A percentile compares a stretch with the other conserved stretches of the same genome.
phyloP scores from a whole-genome alignment of 2,329 filamentous ascomycete species.

The Pyricularia pennisetigena region DNA sequence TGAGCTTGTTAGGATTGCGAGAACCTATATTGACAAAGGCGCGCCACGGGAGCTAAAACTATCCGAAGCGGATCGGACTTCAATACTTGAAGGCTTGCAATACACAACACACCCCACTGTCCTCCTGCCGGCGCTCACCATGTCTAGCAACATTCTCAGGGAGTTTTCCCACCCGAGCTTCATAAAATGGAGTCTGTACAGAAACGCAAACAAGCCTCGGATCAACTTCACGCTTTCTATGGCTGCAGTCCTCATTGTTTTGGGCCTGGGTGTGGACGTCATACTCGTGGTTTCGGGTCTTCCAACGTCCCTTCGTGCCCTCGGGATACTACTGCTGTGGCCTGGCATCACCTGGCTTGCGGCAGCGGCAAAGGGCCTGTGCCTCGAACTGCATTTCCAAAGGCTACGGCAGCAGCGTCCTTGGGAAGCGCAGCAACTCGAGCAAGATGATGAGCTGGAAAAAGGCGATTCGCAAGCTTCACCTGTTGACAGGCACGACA shows the following conservation, averaged over 20 bases:
- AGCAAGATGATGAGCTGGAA: not conserved
- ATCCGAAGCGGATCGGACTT: slow-evolving; percentile 23
- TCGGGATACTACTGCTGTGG: slow-evolving; percentile 23
- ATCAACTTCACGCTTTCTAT: slow-evolving; percentile 18
- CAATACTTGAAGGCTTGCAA: slow-evolving; percentile 27
- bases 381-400: slow-evolving; percentile 21
- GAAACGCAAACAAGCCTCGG: slow-evolving; percentile 25
- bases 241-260: slow-evolving; percentile 12
- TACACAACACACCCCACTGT: slow-evolving; percentile 35
- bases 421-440: slow-evolving; percentile 21
- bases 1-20: slow-evolving; percentile 24
- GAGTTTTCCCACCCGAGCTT: slow-evolving; percentile 28
- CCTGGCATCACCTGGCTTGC: slow-evolving; percentile 22
- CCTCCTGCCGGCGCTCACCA: slow-evolving; percentile 26
- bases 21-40: slow-evolving; percentile 26
- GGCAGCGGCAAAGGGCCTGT: slow-evolving; percentile 25
- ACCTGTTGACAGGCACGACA: not conserved
- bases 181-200: slow-evolving; percentile 22
- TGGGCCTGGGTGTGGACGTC: slow-evolving; percentile 19
- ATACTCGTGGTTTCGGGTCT: slow-evolving; percentile 21
- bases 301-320: slow-evolving; percentile 17
- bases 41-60: slow-evolving; percentile 26
- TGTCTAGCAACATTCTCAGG: slow-evolving; percentile 25
- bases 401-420: slow-evolving; percentile 23
- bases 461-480: not conserved